Evolutionary conservation across 1,284 basidiomycete genomes (phyloP).

Genomic region (Tilletia caries): DNA sequence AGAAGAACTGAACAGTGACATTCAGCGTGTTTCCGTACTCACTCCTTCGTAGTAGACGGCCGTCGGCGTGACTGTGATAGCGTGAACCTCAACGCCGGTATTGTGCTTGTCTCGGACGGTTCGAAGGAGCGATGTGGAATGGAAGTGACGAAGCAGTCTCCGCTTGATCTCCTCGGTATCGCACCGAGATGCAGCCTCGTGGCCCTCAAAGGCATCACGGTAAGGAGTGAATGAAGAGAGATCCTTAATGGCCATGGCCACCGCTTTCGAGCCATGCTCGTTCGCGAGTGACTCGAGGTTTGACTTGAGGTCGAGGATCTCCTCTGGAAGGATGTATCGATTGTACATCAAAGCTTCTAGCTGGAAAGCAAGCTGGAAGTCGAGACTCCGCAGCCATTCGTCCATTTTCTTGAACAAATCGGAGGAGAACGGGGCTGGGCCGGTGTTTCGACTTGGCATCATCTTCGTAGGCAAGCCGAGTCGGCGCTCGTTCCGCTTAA

Average conservation of each 20-base stretch:
- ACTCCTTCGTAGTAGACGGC: conserved; percentile 66
- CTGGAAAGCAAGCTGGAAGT: conserved; percentile 3
- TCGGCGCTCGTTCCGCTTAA: neutral
- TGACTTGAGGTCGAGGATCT: neutral
- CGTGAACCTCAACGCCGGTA: conserved; percentile 18
- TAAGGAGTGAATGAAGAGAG: conserved; percentile 2
- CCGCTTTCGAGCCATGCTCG: conserved; percentile 7
- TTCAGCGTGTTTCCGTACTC: conserved; percentile 57
- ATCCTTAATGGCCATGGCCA: neutral
- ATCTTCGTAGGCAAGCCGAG: conserved; percentile 1
- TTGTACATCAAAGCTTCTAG: neutral
- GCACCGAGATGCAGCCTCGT: neutral
- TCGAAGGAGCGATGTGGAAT: neutral
- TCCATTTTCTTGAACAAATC: neutral
- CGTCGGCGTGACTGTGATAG: conserved; percentile 68
- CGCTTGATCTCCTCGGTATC: conserved; percentile 8
- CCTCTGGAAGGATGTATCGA: conserved; percentile 10
- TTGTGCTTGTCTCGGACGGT: conserved; percentile 2
- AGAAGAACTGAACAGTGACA: conserved; percentile 14
- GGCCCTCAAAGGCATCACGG: conserved; percentile 7
- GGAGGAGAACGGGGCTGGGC: neutral
- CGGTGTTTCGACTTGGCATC: conserved; percentile 3
- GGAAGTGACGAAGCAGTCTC: neutral
- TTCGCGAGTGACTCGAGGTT: neutral
- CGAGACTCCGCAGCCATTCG: conserved; percentile 1